A percentile compares a stretch with the other conserved stretches of the same genome.
Conservation (phyloP, 352 stramenopile species). For the Pythium coloratum region DNA sequence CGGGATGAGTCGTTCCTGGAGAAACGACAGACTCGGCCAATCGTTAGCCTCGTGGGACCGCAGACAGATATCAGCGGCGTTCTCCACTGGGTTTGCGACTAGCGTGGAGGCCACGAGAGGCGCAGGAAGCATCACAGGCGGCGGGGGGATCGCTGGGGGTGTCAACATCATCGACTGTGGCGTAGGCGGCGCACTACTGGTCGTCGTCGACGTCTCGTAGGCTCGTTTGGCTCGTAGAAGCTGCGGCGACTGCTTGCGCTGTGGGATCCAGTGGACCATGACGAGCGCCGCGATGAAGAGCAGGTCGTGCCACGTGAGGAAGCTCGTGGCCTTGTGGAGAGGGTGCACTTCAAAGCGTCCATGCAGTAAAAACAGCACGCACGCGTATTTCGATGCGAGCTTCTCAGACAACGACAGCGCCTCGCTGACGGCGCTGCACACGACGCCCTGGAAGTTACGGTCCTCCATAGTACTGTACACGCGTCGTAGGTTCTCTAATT, state of each 20-base stretch:
- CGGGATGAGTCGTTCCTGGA: slow-evolving; percentile 57
- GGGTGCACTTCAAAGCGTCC: slow-evolving; percentile 77
- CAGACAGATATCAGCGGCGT: slow-evolving; percentile 50
- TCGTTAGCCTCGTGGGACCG: slow-evolving; percentile 25
- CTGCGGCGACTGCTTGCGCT: slow-evolving; percentile 42
- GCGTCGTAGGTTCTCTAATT: slow-evolving; percentile 79
- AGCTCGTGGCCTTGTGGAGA: slow-evolving; percentile 47
- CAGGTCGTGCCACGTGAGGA: slow-evolving; percentile 68
- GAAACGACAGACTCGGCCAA: slow-evolving; percentile 50
- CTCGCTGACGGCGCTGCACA: slow-evolving; percentile 47
- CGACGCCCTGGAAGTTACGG: slow-evolving; percentile 72
- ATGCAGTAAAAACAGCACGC: slow-evolving; percentile 79
- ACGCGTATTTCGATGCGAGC: slow-evolving; percentile 76
- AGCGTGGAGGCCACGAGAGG: background rate
- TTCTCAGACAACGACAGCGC: slow-evolving; percentile 69
- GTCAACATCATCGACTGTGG: slow-evolving; percentile 12
- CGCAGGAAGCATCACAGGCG: slow-evolving; percentile 7
- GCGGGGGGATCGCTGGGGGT: slow-evolving; percentile 9
- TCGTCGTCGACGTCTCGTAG: background rate
- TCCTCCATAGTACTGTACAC: slow-evolving; percentile 76
- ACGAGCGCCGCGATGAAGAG: slow-evolving; percentile 69
- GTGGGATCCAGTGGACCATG: slow-evolving; percentile 78
- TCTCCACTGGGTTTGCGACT: slow-evolving; percentile 39
- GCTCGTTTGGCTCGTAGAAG: slow-evolving; percentile 22
- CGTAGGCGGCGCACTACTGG: slow-evolving; percentile 5